Conservation (phyloP, 177 flowering plant genomes). For the Vitis hybrid region DNA sequence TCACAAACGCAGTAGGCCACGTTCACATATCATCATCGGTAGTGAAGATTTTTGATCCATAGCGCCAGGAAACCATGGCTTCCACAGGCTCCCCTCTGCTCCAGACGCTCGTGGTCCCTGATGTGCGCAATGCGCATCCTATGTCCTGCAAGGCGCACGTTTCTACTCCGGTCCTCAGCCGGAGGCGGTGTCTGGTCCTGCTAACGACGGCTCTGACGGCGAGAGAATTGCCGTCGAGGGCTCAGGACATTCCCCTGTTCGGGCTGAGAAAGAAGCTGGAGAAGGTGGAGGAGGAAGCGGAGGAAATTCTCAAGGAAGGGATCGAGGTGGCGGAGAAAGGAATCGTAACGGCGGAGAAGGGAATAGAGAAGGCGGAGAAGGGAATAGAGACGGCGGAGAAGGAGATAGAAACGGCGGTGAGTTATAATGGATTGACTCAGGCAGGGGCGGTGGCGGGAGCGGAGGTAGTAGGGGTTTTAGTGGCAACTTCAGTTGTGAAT, state of each 20-base stretch:
- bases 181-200: slow-evolving; percentile 47
- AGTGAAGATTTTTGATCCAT: too few species aligned
- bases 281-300: slow-evolving; percentile 76
- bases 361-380: slow-evolving; percentile 40
- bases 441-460: slow-evolving; percentile 82
- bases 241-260: slow-evolving; percentile 70
- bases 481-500: slow-evolving; percentile 75
- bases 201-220: slow-evolving; percentile 44
- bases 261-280: slow-evolving; percentile 69
- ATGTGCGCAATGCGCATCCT: slow-evolving; percentile 20
- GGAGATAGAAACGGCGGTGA: slow-evolving; percentile 34
- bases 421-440: slow-evolving; percentile 61
- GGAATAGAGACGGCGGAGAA: slow-evolving; percentile 42
- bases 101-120: slow-evolving; percentile 13
- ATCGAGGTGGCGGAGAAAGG: slow-evolving; percentile 39
- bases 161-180: slow-evolving; percentile 16
- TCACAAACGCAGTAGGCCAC: too few species aligned
- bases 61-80: slow-evolving; percentile 27
- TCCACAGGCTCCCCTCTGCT: slow-evolving; percentile 21
- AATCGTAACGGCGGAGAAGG: slow-evolving; percentile 46
- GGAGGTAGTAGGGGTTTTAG: slow-evolving; percentile 64
- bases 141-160: slow-evolving; percentile 7
- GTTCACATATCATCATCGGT: too few species aligned
- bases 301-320: slow-evolving; percentile 59
- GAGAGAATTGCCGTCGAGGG: slow-evolving; percentile 30